A percentile compares a stretch with the other conserved stretches of the same genome.
Conservation (phyloP, 2,329 filamentous ascomycete genomes). For the Huntiella savannae region DNA sequence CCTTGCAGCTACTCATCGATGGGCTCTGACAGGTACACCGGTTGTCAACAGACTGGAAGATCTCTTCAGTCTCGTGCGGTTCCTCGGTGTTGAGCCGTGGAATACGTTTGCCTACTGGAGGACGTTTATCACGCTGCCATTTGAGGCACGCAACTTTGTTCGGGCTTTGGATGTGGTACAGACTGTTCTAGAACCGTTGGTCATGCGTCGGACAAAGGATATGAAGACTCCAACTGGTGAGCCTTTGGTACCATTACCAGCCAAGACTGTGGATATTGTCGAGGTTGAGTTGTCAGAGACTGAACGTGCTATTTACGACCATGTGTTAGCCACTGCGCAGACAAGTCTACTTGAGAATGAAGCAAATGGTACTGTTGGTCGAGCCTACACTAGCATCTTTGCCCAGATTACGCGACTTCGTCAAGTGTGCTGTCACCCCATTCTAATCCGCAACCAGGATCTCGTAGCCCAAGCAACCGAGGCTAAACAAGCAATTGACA, state of each 20-base stretch:
- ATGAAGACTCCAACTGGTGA: conserved; percentile 84
- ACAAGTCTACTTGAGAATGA: conserved; percentile 70
- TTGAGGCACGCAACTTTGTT: conserved; percentile 88
- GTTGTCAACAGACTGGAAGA: conserved; percentile 95
- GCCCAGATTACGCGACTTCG: conserved; percentile 84
- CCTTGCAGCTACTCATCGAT: conserved; percentile 65
- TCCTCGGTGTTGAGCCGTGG: conserved; percentile 90
- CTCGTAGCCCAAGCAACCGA: conserved; percentile 78
- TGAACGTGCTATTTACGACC: conserved; percentile 81
- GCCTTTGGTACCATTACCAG: conserved; percentile 60
- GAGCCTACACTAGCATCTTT: conserved; percentile 92
- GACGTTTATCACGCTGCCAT: conserved; percentile 93
- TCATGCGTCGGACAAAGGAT: conserved; percentile 85
- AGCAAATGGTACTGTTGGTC: conserved; percentile 80
- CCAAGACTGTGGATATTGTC: conserved; percentile 67
- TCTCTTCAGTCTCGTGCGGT: conserved; percentile 79
- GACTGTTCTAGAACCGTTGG: conserved; percentile 87
- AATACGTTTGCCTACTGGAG: conserved; percentile 99
- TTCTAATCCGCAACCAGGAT: conserved; percentile 68
- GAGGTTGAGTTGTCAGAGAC: conserved; percentile 67
- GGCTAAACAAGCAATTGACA: conserved; percentile 57
- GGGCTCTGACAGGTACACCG: conserved; percentile 85
- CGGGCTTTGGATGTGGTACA: conserved; percentile 91
- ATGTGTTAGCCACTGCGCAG: conserved; percentile 70
- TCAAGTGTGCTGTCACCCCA: conserved; percentile 85